Base-by-base conservation (phyloP, 139 green algal species). In the Chlorella sp. region DNA sequence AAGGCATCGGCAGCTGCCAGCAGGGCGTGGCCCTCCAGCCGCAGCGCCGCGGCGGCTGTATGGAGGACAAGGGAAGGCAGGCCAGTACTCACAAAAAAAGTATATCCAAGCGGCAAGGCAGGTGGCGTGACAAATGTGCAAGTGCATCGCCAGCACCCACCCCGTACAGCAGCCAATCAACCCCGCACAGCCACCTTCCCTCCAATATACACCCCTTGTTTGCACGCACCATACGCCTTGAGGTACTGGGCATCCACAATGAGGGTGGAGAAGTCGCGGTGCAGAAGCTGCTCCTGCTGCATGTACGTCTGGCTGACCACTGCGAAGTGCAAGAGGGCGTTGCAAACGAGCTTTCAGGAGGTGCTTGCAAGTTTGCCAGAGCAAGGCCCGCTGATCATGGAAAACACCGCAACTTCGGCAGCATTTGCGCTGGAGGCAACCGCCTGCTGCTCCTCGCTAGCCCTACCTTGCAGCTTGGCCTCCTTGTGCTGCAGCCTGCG, bases 401-500 rank as follows among this genome's bases (percentile, higher is more conserved):
- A n/a, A n/a, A n/a, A n/a, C n/a, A n/a, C n/a, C n/a, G n/a, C n/a
- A n/a, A n/a, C n/a, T n/a, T n/a, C n/a, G n/a, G n/a, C n/a, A n/a
- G n/a, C n/a, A n/a, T n/a, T n/a, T n/a, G n/a, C n/a, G n/a, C n/a
- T n/a, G n/a, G n/a, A n/a, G n/a, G 9, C 44, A 51, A 30, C 65
- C 32, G 30, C 65, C 30, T n/a, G n/a, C n/a, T n/a, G n/a, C 32
- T 7, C 30, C 65, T 28, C 65, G 15, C 5, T 47, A 51, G n/a
- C 21, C 75, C 28, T 28, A 82, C 76, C 67, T 18, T 80, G 44
- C 73, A 95, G 88, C 89, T 97, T 96, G 51, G 92, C 91, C 55
- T 93, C 88, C 87, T 96, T 96, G 91, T 93, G 92, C 75, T 91
- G 88, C 79, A 92, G 84, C 70, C 51, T 60, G 51, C 51, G 13